phyloP scores from a whole-genome alignment of 192 early-diverging fungal genomes.

The Jimgerdemannia lactiflua region DNA sequence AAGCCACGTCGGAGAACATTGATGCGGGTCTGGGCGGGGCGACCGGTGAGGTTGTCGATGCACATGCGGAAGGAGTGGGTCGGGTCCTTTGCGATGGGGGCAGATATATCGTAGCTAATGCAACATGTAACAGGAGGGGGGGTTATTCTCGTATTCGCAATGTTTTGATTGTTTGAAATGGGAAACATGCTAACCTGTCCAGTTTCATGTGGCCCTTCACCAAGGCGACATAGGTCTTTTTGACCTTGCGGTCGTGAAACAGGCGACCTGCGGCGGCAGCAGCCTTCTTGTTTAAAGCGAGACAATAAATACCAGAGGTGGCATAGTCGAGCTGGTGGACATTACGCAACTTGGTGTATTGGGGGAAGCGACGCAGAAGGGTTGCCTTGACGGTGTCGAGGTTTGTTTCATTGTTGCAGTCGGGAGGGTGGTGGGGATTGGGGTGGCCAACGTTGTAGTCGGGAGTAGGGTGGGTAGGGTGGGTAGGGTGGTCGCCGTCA shows the following conservation, averaged over 20 bases:
- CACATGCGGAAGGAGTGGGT: slow-evolving; percentile 32
- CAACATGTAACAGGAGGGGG: background rate
- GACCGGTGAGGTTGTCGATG: slow-evolving; percentile 15
- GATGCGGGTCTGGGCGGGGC: slow-evolving; percentile 28
- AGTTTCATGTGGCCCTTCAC: slow-evolving; percentile 26
- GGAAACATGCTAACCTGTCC: slow-evolving; percentile 11
- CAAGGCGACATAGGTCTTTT: slow-evolving; percentile 35
- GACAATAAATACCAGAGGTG: slow-evolving; percentile 34
- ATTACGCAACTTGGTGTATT: slow-evolving; percentile 25
- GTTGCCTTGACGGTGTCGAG: slow-evolving; percentile 10
- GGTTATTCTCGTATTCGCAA: too few species aligned
- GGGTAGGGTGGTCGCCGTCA: background rate
- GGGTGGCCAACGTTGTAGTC: background rate
- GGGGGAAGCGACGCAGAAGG: slow-evolving; percentile 20
- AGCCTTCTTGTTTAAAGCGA: slow-evolving; percentile 29
- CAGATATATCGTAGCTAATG: slow-evolving; percentile 24
- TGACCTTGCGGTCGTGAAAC: slow-evolving; percentile 25
- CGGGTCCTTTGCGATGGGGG: slow-evolving; percentile 31
- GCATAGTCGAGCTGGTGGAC: slow-evolving; percentile 41
- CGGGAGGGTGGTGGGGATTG: slow-evolving; percentile 2
- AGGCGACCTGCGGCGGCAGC: slow-evolving; percentile 21
- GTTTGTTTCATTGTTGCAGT: background rate
- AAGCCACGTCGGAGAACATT: slow-evolving; percentile 22
- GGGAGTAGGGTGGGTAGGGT: background rate
- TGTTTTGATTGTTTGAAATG: too few species aligned